These are phyloP conservation scores for Micractinium sp. DNA, from an alignment of 139 green algal species.

Conservation along the genomic window DNA sequence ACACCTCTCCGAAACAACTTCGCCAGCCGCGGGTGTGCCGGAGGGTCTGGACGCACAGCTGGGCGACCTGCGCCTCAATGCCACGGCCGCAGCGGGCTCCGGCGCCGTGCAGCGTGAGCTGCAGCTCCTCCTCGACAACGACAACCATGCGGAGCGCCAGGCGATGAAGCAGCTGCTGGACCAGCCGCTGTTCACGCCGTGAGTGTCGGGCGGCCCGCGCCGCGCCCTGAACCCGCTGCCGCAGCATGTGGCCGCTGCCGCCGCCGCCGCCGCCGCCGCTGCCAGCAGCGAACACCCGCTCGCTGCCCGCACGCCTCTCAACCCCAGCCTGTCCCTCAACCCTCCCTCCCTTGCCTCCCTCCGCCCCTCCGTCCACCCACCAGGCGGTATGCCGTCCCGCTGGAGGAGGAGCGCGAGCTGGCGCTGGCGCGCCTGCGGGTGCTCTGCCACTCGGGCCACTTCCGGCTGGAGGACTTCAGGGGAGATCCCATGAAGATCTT, in stretches of 20 bases:
- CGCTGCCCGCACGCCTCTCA: no score
- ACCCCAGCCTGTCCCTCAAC: neutral
- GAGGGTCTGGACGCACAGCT: neutral
- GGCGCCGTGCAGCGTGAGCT: conserved; percentile 40
- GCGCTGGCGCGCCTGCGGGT: conserved; percentile 75
- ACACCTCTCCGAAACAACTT: no score
- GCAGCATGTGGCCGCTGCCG: neutral
- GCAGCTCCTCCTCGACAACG: conserved; percentile 83
- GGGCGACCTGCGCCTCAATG: neutral
- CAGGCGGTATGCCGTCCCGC: conserved; percentile 69
- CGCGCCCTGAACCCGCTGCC: neutral
- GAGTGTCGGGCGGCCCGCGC: neutral
- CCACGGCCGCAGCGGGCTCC: neutral
- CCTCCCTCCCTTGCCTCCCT: neutral
- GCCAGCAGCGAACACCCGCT: no score
- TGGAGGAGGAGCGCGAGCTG: conserved; percentile 86
- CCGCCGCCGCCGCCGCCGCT: neutral
- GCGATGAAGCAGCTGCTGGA: conserved; percentile 85
- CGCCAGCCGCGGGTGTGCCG: neutral
- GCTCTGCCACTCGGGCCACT: conserved; percentile 78
- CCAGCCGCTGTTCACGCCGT: conserved; percentile 75
- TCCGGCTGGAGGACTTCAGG: conserved; percentile 82
- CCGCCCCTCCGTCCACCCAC: neutral
- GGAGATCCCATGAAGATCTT: conserved; percentile 86
- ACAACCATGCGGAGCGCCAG: conserved; percentile 72